A percentile compares a stretch with the other conserved stretches of the same genome.
phyloP scores from a whole-genome alignment of 2,329 filamentous ascomycete species.

The Fusarium anguioides region DNA sequence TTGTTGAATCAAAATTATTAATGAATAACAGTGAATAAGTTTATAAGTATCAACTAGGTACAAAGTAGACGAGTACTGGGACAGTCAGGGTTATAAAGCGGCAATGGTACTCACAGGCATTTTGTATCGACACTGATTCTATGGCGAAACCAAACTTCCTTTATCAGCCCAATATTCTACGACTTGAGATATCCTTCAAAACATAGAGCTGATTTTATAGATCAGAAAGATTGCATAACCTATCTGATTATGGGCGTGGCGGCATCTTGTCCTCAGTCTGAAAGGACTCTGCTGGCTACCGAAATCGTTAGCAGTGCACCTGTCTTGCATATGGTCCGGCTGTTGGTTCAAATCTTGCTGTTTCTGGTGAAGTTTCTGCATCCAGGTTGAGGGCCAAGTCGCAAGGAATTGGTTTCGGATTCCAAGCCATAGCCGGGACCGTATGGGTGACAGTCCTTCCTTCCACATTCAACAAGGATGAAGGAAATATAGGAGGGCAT shows the following conservation, averaged over 20 bases:
- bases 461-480: conserved; percentile 18
- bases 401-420: conserved; percentile 8
- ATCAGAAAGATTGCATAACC: no score
- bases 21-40: no score
- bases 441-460: conserved; percentile 9
- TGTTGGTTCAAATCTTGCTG: conserved; percentile 8
- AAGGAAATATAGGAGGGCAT: conserved; percentile 10
- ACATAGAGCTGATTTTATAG: no score
- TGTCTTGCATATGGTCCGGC: conserved; percentile 6
- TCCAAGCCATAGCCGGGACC: conserved; percentile 2
- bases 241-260: conserved; percentile 14
- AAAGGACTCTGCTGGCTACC: neutral
- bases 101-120: no score
- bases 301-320: neutral
- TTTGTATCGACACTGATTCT: no score
- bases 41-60: no score
- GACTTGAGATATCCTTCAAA: no score
- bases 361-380: conserved; percentile 13
- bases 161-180: no score
- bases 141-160: no score
- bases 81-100: no score
- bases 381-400: conserved; percentile 11
- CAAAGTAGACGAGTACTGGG: no score
- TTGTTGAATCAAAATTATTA: no score
- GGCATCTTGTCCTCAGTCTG: conserved; percentile 3